Evolutionary conservation across 148 eudicot genomes (phyloP).

Genomic region (Rhododendron simsii): DNA sequence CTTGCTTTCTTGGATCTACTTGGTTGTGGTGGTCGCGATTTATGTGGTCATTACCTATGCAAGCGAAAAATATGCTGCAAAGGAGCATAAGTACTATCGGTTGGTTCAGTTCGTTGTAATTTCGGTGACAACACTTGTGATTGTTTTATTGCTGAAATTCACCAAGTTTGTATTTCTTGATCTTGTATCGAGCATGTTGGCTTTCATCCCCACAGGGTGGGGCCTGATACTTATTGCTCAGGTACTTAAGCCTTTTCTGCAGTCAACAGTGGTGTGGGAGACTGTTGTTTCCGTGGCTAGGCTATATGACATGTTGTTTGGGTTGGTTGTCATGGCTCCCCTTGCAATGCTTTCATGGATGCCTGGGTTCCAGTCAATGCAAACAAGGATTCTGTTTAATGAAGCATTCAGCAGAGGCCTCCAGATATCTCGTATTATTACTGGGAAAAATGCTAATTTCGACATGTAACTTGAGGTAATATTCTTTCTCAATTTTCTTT

Average conservation of each 20-base stretch:
- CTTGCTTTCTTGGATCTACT: constrained; percentile 77
- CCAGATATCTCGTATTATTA: constrained; percentile 74
- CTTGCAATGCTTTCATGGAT: constrained; percentile 89
- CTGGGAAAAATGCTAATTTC: constrained; percentile 48
- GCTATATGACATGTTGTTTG: constrained; percentile 77
- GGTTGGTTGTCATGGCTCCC: constrained; percentile 74
- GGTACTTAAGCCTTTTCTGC: constrained; percentile 81
- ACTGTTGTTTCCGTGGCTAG: constrained; percentile 86
- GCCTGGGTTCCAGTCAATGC: constrained; percentile 95
- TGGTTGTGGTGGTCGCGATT: constrained; percentile 49
- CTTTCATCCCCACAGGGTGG: constrained; percentile 96
- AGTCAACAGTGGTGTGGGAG: constrained; percentile 71
- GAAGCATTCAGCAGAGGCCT: constrained; percentile 95
- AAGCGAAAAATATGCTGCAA: constrained; percentile 57
- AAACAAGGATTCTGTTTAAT: constrained; percentile 85
- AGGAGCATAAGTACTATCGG: constrained; percentile 60
- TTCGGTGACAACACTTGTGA: constrained; percentile 40
- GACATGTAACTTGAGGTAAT: constrained; percentile 40
- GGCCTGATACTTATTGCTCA: constrained; percentile 76
- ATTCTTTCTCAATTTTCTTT: neutral
- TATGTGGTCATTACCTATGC: constrained; percentile 68
- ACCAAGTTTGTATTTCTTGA: constrained; percentile 53
- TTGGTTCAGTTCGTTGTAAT: constrained; percentile 68
- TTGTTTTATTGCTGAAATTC: constrained; percentile 46
- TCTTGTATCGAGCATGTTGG: constrained; percentile 66